Base-by-base conservation (phyloP, 768 basidiomycete species). In the Lentinula boryana region DNA sequence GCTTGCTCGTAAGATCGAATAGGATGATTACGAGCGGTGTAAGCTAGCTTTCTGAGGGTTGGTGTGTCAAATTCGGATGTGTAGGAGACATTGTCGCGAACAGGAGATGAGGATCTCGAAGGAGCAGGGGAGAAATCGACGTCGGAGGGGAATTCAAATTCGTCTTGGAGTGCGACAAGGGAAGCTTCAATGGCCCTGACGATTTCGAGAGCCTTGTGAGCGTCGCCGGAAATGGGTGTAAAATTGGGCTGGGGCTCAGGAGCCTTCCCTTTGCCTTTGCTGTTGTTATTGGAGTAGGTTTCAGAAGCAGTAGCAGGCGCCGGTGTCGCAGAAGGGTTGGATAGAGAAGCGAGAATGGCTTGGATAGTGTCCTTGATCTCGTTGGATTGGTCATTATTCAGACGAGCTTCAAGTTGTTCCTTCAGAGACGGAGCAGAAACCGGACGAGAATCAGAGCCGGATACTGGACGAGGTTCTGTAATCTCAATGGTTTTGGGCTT, bases 1-100 rank as follows among this genome's bases (percentile, higher is more conserved):
- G 80, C 78, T 64, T 88, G 79, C 64, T 86, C 82, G 70, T 87
- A 85, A 63, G 76, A 79, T 58, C 84, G 84, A 41, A 90, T 72
- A 0, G 84, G 79, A 31, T 82, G 79, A 68, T 89, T 91, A 51
- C 68, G 71, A 9, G 81, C 65, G 31, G 82, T 84, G 75, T 81
- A 89, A 4, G 82, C 76, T 9, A 91, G 79, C 40, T 72, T 72
- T 6, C 71, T 68, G n/a, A 68, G 69, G 4, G 65, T 60, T 2
- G 69, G 63, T 18, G 64, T 56, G 36, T 64, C 66, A 8, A 65
- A 60, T 18, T 67, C 66, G 16, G 44, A 27, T 4, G 10, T 15
- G 56, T 4, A 31, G 15, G 64, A 43, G 12, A 68, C 60, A 38
- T 61, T 46, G n/a, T 68, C 63, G 15, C 52, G 60, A n/a, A 65